Evolutionary conservation across 2,329 filamentous ascomycete species (phyloP).

Genomic region (Sarocladiaceae sp.): DNA sequence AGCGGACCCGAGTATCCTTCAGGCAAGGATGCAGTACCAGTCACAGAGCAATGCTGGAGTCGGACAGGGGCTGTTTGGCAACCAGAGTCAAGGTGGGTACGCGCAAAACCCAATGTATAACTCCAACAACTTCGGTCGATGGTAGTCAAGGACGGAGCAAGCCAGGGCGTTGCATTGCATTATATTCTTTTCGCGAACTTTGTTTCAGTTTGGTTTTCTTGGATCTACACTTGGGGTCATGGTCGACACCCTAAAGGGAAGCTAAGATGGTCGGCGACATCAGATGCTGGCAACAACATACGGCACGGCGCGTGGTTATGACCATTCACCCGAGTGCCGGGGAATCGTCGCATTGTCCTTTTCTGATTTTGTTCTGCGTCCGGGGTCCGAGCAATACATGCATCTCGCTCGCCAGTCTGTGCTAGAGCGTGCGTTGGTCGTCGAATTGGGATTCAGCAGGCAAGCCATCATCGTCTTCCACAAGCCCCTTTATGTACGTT

Average conservation of each 20-base stretch:
- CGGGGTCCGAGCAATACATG: conserved; percentile 1
- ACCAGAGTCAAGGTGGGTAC: conserved; percentile 92
- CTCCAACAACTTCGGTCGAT: conserved; percentile 46
- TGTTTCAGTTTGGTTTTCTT: conserved; percentile 15
- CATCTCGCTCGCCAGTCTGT: conserved; percentile 1
- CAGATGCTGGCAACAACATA: conserved; percentile 26
- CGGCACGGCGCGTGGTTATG: conserved; percentile 22
- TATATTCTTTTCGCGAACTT: conserved; percentile 18
- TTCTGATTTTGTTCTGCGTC: conserved; percentile 19
- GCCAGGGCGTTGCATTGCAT: conserved; percentile 13
- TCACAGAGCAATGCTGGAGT: conserved; percentile 74
- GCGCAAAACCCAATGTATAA: conserved; percentile 80
- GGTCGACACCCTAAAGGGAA: background rate
- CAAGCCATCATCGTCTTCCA: conserved; percentile 68
- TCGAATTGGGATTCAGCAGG: conserved; percentile 35
- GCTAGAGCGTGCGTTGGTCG: conserved; percentile 2
- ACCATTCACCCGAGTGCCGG: conserved; percentile 18
- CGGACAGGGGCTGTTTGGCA: conserved; percentile 84
- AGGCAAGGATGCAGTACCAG: conserved; percentile 91
- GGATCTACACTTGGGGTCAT: conserved; percentile 14
- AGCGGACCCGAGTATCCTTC: conserved; percentile 99
- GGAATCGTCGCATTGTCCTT: background rate
- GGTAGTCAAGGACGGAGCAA: conserved; percentile 38
- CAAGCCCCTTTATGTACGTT: conserved; percentile 58
- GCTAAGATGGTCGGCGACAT: conserved; percentile 10